Conservation (phyloP, 1,284 basidiomycete species). For the Hemileia vastatrix region DNA sequence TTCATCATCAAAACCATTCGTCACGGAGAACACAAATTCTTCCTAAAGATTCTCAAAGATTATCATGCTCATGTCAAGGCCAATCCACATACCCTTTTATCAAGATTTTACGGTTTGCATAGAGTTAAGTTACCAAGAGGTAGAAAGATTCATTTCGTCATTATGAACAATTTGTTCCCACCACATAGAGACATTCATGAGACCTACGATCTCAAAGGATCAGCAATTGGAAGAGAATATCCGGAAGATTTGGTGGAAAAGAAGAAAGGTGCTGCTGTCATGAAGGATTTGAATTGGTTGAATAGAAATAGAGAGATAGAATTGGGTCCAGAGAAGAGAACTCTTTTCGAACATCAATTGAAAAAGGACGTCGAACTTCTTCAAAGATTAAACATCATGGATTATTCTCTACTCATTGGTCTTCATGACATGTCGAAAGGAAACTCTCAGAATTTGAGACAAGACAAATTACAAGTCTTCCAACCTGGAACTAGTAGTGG, state of each 20-base stretch:
- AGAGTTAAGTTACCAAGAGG: slow-evolving; percentile 43
- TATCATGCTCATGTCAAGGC: slow-evolving; percentile 42
- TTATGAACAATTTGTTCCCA: slow-evolving; percentile 45
- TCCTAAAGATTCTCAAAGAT: slow-evolving; percentile 38
- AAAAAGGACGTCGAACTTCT: slow-evolving; percentile 38
- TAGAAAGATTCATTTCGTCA: slow-evolving; percentile 44
- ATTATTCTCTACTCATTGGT: slow-evolving; percentile 42
- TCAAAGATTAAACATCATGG: slow-evolving; percentile 41
- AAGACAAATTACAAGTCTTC: slow-evolving; percentile 39
- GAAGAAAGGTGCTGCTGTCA: slow-evolving; percentile 37
- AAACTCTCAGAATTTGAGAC: slow-evolving; percentile 38
- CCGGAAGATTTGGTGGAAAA: no score
- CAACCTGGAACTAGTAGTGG: slow-evolving; percentile 28
- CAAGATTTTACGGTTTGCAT: slow-evolving; percentile 43
- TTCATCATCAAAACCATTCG: slow-evolving; percentile 46
- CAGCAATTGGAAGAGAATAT: slow-evolving; percentile 38
- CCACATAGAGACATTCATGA: slow-evolving; percentile 44
- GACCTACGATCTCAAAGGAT: slow-evolving; percentile 43
- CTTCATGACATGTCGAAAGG: slow-evolving; percentile 40
- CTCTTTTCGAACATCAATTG: slow-evolving; percentile 38
- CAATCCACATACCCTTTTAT: slow-evolving; percentile 42
- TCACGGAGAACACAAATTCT: slow-evolving; percentile 41
- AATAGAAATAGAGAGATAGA: slow-evolving; percentile 37
- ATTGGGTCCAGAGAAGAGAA: slow-evolving; percentile 40
- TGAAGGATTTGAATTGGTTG: slow-evolving; percentile 45